Evolutionary conservation across 2,329 filamentous ascomycete genomes (phyloP).

Genomic region (Rhynchosporium agropyri): DNA sequence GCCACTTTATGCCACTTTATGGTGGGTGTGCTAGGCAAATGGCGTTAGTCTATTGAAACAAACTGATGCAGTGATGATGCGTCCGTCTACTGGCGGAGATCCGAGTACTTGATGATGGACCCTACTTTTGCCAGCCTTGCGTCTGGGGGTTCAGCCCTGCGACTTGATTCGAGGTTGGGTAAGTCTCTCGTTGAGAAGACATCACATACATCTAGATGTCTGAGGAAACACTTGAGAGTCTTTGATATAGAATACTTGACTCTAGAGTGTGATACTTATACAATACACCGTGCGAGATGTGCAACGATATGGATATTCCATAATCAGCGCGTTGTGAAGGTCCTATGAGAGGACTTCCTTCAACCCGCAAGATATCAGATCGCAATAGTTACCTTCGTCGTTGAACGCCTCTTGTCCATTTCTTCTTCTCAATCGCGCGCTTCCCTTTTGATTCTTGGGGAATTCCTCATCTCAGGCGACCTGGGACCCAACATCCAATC

Average conservation of each 20-base stretch:
- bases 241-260: not conserved
- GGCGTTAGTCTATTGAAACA: not conserved
- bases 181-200: not conserved
- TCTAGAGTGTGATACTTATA: too few relatives aligned
- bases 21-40: constrained; percentile 3
- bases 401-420: not conserved
- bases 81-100: not conserved
- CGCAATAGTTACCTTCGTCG: not conserved
- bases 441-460: constrained; percentile 31
- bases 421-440: constrained; percentile 19
- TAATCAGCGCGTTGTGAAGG: too few relatives aligned
- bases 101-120: not conserved
- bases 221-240: not conserved
- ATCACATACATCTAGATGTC: not conserved
- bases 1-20: not conserved
- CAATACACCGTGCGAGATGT: too few relatives aligned
- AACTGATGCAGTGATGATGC: not conserved
- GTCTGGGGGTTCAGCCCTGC: constrained; percentile 5
- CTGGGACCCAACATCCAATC: constrained; percentile 94
- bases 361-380: not conserved
- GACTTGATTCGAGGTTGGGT: not conserved
- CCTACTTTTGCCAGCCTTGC: constrained; percentile 3
- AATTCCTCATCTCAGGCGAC: constrained; percentile 24
- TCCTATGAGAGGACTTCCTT: too few relatives aligned
- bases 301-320: too few relatives aligned